These are phyloP conservation scores for Kuraishia cidri DNA, from an alignment of 805 yeast genomes.

Conservation along the genomic window DNA sequence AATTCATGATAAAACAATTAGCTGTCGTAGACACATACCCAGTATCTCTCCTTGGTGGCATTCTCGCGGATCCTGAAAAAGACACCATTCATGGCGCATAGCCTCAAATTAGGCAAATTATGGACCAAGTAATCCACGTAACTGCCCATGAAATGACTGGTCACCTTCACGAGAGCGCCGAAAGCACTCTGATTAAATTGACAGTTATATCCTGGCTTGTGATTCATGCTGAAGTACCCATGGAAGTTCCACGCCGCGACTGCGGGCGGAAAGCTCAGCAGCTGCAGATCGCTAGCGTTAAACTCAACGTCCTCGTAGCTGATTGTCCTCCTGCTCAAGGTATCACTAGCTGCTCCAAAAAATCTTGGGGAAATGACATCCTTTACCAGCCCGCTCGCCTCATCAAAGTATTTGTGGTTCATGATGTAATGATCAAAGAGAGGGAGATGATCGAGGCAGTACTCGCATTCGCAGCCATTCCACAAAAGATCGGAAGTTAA, in stretches of 20 bases:
- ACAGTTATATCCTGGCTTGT: slow-evolving; percentile 29
- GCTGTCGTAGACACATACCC: too few relatives aligned
- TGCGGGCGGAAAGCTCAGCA: slow-evolving; percentile 20
- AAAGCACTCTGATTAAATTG: slow-evolving; percentile 33
- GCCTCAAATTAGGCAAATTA: slow-evolving; percentile 22
- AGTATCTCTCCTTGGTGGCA: too few relatives aligned
- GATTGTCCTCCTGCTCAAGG: slow-evolving; percentile 24
- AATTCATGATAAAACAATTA: too few relatives aligned
- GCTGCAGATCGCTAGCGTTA: slow-evolving; percentile 20
- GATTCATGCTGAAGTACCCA: slow-evolving; percentile 30
- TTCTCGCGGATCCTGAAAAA: slow-evolving; percentile 22
- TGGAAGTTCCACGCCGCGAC: slow-evolving; percentile 39
- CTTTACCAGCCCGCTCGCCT: slow-evolving; percentile 32
- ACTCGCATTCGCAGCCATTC: slow-evolving; percentile 67
- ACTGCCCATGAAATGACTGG: slow-evolving; percentile 36
- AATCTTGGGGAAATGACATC: slow-evolving; percentile 56
- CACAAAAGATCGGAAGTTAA: slow-evolving; percentile 61
- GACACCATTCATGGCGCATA: slow-evolving; percentile 30
- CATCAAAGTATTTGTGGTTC: slow-evolving; percentile 53
- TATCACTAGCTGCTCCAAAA: slow-evolving; percentile 42
- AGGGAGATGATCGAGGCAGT: slow-evolving; percentile 38
- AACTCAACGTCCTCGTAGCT: slow-evolving; percentile 11
- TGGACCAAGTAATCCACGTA: slow-evolving; percentile 26
- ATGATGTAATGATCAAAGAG: slow-evolving; percentile 51
- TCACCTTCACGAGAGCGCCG: slow-evolving; percentile 26